Percentiles rank a stretch among this genome's conserved stretches.
phyloP scores from a whole-genome alignment of 257 asterid genomes.

The Hygrophila difformis region DNA sequence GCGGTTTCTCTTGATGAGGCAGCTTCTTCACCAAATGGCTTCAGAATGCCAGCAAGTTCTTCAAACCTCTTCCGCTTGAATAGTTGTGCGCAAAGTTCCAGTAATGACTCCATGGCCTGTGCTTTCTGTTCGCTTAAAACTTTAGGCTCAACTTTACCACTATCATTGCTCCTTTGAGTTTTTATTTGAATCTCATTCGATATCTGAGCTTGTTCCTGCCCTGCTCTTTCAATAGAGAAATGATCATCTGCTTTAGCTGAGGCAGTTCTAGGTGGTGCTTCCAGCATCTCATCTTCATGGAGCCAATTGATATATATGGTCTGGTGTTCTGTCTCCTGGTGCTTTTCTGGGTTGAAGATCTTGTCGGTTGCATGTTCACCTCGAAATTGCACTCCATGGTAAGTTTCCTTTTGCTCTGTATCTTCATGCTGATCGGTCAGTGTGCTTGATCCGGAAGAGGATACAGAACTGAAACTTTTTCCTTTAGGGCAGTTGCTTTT shows the following conservation, averaged over 20 bases:
- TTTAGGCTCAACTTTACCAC: not conserved
- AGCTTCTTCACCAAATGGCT: conserved; percentile 66
- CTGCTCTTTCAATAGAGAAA: not conserved
- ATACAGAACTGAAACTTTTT: not conserved
- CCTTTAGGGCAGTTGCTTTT: too few relatives aligned
- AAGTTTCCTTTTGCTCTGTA: not conserved
- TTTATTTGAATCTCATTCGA: not conserved
- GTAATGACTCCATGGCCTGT: conserved; percentile 75
- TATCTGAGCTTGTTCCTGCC: not conserved
- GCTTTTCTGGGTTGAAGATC: not conserved
- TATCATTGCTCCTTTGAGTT: too few relatives aligned
- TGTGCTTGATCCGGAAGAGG: conserved; percentile 51
- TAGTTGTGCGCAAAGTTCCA: conserved; percentile 75
- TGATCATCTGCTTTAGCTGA: too few relatives aligned
- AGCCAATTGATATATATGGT: conserved; percentile 19
- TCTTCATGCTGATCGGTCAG: conserved; percentile 40
- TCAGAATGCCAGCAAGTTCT: conserved; percentile 71
- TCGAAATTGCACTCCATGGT: too few relatives aligned
- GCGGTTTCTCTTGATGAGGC: conserved; percentile 90
- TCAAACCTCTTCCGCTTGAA: conserved; percentile 63
- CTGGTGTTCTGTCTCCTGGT: not conserved
- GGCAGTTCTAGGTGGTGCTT: too few relatives aligned
- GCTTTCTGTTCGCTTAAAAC: conserved; percentile 37
- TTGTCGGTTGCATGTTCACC: too few relatives aligned
- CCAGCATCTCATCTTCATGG: not conserved